Percentiles rank a stretch among this genome's conserved stretches.
phyloP scores from a whole-genome alignment of 768 basidiomycete species.

The Lanmaoa pseudosensibilis region DNA sequence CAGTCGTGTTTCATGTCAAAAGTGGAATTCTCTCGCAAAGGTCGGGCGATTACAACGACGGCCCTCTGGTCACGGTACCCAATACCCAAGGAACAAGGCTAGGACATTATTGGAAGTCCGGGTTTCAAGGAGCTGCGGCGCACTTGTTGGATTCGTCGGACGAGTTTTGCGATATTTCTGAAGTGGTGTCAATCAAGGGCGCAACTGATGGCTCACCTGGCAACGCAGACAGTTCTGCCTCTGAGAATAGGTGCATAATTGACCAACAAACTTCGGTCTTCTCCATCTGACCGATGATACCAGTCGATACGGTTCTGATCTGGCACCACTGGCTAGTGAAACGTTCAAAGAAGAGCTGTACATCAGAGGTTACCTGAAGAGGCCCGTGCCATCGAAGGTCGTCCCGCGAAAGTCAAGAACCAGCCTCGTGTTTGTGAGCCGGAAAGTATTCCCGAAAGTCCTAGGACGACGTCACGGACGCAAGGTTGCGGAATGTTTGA shows the following conservation, averaged over 20 bases:
- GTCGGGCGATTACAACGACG: neutral
- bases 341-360: constrained; percentile 31
- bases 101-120: neutral
- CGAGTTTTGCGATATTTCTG: constrained; percentile 9
- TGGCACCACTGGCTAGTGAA: constrained; percentile 31
- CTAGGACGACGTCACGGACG: constrained; percentile 24
- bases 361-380: constrained; percentile 26
- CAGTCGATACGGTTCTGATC: constrained; percentile 9
- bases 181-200: constrained; percentile 3
- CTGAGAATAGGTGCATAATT: constrained; percentile 14
- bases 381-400: constrained; percentile 11
- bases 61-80: neutral
- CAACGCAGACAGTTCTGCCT: neutral
- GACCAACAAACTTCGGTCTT: neutral
- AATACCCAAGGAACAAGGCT: neutral
- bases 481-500: constrained; percentile 14
- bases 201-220: neutral
- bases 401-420: constrained; percentile 1
- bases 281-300: neutral
- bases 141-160: neutral
- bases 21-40: neutral
- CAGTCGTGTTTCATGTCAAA: neutral
- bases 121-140: neutral
- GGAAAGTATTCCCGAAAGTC: constrained; percentile 11
- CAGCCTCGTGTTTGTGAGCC: neutral